Percentiles rank a stretch among this genome's conserved stretches.
phyloP scores from a whole-genome alignment of 495 filamentous ascomycete genomes.

The Neurospora sp. region DNA sequence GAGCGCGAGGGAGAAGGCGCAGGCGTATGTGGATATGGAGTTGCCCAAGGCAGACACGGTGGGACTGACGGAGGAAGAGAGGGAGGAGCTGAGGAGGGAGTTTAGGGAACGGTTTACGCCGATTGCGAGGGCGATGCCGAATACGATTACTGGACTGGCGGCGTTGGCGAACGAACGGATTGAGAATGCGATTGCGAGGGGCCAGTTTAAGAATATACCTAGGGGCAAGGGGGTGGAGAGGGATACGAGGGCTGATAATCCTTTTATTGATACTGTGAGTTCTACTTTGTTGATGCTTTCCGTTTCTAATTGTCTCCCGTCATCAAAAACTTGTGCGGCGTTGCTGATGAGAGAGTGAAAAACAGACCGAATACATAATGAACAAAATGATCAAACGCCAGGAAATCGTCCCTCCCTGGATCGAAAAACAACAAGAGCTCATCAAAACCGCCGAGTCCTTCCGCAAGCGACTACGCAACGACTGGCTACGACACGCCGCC shows the following conservation, averaged over 20 bases:
- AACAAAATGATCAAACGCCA: slow-evolving; percentile 98
- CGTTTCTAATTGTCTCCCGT: too few species aligned
- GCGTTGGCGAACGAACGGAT: slow-evolving; percentile 88
- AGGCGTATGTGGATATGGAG: slow-evolving; percentile 54
- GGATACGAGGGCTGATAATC: slow-evolving; percentile 73
- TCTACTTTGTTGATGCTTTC: too few species aligned
- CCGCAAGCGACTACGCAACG: slow-evolving; percentile 59
- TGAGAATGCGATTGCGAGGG: slow-evolving; percentile 83
- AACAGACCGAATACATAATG: slow-evolving; percentile 83
- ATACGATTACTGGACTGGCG: slow-evolving; percentile 65
- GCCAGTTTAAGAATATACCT: slow-evolving; percentile 82
- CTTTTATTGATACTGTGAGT: slow-evolving; percentile 72
- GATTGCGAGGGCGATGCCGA: slow-evolving; percentile 63
- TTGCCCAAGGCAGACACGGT: slow-evolving; percentile 37
- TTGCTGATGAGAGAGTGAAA: neutral
- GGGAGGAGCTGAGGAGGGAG: slow-evolving; percentile 54
- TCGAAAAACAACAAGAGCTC: slow-evolving; percentile 95
- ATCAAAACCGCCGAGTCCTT: slow-evolving; percentile 58
- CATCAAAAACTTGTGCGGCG: too few species aligned
- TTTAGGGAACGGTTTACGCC: slow-evolving; percentile 74
- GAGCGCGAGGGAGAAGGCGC: slow-evolving; percentile 67
- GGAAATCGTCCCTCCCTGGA: slow-evolving; percentile 77
- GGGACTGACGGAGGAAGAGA: slow-evolving; percentile 56
- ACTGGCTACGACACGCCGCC: slow-evolving; percentile 84
- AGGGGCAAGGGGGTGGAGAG: slow-evolving; percentile 69